These are phyloP conservation scores for Aegilops umbellulata DNA, from an alignment of 176 grass and related monocot genomes.

Conservation along the genomic window DNA sequence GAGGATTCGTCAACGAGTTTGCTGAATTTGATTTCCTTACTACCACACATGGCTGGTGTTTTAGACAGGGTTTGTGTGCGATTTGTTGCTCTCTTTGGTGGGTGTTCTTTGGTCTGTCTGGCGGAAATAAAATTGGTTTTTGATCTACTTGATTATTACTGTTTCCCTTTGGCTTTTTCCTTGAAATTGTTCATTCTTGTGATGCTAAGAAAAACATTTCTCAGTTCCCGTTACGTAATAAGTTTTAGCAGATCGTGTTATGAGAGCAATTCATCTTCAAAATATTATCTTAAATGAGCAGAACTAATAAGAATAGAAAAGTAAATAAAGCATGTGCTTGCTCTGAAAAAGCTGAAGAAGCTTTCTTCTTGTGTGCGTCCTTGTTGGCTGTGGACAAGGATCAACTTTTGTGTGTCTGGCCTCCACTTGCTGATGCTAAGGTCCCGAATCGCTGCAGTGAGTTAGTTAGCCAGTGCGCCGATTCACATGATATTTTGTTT, in stretches of 20 bases:
- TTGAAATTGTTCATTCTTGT: background rate
- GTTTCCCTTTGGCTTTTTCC: background rate
- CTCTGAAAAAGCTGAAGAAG: conserved; percentile 28
- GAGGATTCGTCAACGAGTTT: background rate
- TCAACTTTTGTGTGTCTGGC: conserved; percentile 4
- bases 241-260: background rate
- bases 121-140: background rate
- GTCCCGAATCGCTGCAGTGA: background rate
- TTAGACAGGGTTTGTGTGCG: background rate
- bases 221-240: background rate
- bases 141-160: background rate
- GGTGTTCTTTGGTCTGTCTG: background rate
- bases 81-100: background rate
- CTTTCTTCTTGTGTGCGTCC: conserved; percentile 1
- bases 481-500: background rate
- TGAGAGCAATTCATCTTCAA: background rate
- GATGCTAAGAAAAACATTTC: background rate
- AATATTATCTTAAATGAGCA: background rate
- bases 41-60: background rate
- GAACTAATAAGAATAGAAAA: background rate
- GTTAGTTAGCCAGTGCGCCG: background rate
- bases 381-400: background rate
- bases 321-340: background rate
- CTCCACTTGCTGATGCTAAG: conserved; percentile 20
- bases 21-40: background rate